Evolutionary conservation across 2,329 filamentous ascomycete species (phyloP).

Genomic region (Aspergillus sp.): DNA sequence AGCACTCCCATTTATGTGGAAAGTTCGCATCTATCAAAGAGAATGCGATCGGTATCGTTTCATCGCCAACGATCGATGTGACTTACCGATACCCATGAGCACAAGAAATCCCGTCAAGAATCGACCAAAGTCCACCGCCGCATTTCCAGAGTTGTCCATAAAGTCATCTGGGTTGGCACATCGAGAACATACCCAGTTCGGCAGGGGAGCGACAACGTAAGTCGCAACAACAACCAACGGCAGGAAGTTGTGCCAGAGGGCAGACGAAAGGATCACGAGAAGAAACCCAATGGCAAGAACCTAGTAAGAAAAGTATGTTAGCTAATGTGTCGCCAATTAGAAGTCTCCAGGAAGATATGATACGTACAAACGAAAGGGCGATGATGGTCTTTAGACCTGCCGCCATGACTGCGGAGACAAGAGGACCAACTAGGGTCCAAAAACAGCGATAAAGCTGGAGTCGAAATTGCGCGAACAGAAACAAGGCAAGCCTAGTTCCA

Average conservation of each 20-base stretch:
- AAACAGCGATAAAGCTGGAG: conserved; percentile 3
- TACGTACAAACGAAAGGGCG: conserved; percentile 84
- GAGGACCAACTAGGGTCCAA: conserved; percentile 15
- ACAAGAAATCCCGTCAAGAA: conserved; percentile 96
- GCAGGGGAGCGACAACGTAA: conserved; percentile 87
- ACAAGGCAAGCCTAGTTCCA: not conserved
- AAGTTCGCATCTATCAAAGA: not conserved
- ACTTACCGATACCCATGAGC: conserved; percentile 92
- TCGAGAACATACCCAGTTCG: conserved; percentile 91
- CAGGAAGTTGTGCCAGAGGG: conserved; percentile 90
- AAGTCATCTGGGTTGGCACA: conserved; percentile 94
- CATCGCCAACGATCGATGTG: not conserved
- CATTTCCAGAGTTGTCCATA: conserved; percentile 76
- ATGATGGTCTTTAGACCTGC: conserved; percentile 99
- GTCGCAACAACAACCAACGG: conserved; percentile 93
- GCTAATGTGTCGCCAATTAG: too few species aligned
- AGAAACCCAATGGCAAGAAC: conserved; percentile 97
- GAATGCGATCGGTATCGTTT: too few species aligned
- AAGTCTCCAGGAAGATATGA: not conserved
- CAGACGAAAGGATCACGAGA: conserved; percentile 95
- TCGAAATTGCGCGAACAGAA: conserved; percentile 1
- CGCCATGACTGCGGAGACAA: conserved; percentile 46
- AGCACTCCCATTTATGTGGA: not conserved
- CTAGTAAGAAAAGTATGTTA: conserved; percentile 33
- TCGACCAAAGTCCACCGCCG: conserved; percentile 84